These are phyloP conservation scores for Salix viminalis DNA, from an alignment of 345 rosid species.

Conservation along the genomic window DNA sequence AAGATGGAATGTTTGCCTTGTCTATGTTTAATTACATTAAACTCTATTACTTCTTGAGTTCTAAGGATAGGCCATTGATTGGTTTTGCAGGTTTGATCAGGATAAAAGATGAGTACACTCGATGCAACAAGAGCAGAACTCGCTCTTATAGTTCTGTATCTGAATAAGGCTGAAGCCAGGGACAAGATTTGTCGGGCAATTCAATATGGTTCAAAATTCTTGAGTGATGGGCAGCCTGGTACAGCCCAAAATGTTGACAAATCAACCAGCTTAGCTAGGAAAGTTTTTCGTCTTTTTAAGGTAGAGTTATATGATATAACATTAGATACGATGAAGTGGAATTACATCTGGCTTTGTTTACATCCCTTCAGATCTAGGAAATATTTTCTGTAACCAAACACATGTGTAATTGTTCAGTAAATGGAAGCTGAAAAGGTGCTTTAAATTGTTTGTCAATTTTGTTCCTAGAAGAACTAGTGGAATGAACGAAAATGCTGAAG, in stretches of 20 bases:
- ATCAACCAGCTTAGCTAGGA: slow-evolving; percentile 91
- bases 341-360: not conserved
- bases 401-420: not conserved
- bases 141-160: slow-evolving; percentile 70
- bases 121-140: slow-evolving; percentile 85
- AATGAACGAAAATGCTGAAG: not conserved
- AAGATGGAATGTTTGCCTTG: not conserved
- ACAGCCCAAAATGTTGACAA: slow-evolving; percentile 91
- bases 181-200: slow-evolving; percentile 99
- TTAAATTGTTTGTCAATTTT: not conserved
- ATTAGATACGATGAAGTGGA: not conserved
- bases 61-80: not conserved
- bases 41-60: not conserved
- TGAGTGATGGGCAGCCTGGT: slow-evolving; percentile 90
- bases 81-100: slow-evolving; percentile 15
- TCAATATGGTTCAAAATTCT: slow-evolving; percentile 88
- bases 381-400: not conserved
- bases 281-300: slow-evolving; percentile 97
- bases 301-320: slow-evolving; percentile 26
- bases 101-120: slow-evolving; percentile 64
- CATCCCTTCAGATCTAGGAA: not conserved
- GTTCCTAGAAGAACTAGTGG: not conserved
- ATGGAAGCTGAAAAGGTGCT: not conserved
- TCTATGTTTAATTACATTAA: not conserved
- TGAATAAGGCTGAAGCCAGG: slow-evolving; percentile 97